phyloP scores from a whole-genome alignment of 345 rosid genomes.

The Salix brachista region DNA sequence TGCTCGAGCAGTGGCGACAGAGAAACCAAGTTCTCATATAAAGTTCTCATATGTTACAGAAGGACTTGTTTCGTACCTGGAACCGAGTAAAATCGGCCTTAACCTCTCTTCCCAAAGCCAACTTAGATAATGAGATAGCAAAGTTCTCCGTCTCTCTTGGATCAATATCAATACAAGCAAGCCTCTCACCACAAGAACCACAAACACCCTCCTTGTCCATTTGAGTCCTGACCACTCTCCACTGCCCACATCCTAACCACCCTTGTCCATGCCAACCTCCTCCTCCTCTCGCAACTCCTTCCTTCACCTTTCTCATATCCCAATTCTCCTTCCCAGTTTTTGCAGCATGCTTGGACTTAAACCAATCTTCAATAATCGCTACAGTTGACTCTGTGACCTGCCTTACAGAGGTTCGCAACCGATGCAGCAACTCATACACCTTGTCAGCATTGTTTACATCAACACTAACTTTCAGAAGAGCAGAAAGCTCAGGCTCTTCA shows the following conservation, averaged over 20 bases:
- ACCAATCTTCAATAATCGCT: slow-evolving; percentile 64
- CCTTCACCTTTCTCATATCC: slow-evolving; percentile 52
- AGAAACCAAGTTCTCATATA: not conserved
- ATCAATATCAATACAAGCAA: slow-evolving; percentile 90
- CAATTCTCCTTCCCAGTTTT: slow-evolving; percentile 50
- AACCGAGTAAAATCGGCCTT: slow-evolving; percentile 52
- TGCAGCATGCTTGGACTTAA: slow-evolving; percentile 54
- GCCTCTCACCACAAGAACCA: slow-evolving; percentile 65
- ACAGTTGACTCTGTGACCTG: slow-evolving; percentile 62
- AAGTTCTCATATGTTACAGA: not conserved
- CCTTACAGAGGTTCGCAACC: slow-evolving; percentile 67
- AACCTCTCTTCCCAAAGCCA: slow-evolving; percentile 64
- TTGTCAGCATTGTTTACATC: slow-evolving; percentile 44
- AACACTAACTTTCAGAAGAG: slow-evolving; percentile 65
- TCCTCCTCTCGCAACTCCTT: slow-evolving; percentile 65
- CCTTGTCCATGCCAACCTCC: slow-evolving; percentile 99
- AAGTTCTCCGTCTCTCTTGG: slow-evolving; percentile 73
- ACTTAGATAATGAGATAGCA: slow-evolving; percentile 55
- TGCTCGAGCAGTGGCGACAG: not conserved
- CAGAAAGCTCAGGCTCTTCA: slow-evolving; percentile 83
- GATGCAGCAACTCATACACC: slow-evolving; percentile 74
- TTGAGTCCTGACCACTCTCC: slow-evolving; percentile 66
- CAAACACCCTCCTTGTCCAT: slow-evolving; percentile 72
- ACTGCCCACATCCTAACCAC: slow-evolving; percentile 78
- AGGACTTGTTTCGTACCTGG: slow-evolving; percentile 41